Percentiles rank a stretch among this genome's conserved stretches.
Evolutionary conservation across 768 basidiomycete genomes (phyloP).

Genomic region (Boletus pseudopeckii): DNA sequence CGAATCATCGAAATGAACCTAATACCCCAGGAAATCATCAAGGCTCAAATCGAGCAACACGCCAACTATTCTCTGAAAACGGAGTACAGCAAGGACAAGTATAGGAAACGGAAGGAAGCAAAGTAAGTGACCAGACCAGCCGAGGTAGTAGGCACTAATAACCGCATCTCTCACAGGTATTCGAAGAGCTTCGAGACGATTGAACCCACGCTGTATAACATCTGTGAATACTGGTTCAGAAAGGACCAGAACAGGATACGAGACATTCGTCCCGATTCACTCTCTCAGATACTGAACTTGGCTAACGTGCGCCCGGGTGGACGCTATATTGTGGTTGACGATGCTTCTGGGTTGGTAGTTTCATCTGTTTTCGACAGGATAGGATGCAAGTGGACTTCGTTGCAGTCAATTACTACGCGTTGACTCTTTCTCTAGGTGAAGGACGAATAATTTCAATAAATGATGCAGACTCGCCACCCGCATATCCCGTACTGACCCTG

Average conservation of each 20-base stretch:
- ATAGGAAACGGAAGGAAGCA: constrained; percentile 92
- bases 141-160: not conserved
- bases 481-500: constrained; percentile 74
- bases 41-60: constrained; percentile 90
- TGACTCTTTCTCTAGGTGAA: constrained; percentile 46
- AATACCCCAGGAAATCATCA: constrained; percentile 81
- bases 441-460: constrained; percentile 83
- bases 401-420: not conserved
- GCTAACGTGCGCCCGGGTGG: constrained; percentile 84
- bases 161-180: constrained; percentile 50
- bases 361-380: constrained; percentile 82
- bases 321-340: constrained; percentile 86
- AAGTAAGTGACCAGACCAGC: constrained; percentile 55
- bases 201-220: constrained; percentile 82
- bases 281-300: constrained; percentile 84
- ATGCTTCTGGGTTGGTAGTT: constrained; percentile 85
- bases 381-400: constrained; percentile 53
- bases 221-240: constrained; percentile 84
- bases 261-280: constrained; percentile 80
- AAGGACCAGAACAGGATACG: constrained; percentile 82
- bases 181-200: constrained; percentile 84
- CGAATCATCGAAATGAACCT: constrained; percentile 9
- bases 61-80: constrained; percentile 92
- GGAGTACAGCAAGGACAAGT: constrained; percentile 98
- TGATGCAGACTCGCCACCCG: constrained; percentile 89